Evolutionary conservation across 2,329 filamentous ascomycete species (phyloP), one percentile per base, ranked within the genome.

Genomic region (Lasiodiplodia sp.): DNA sequence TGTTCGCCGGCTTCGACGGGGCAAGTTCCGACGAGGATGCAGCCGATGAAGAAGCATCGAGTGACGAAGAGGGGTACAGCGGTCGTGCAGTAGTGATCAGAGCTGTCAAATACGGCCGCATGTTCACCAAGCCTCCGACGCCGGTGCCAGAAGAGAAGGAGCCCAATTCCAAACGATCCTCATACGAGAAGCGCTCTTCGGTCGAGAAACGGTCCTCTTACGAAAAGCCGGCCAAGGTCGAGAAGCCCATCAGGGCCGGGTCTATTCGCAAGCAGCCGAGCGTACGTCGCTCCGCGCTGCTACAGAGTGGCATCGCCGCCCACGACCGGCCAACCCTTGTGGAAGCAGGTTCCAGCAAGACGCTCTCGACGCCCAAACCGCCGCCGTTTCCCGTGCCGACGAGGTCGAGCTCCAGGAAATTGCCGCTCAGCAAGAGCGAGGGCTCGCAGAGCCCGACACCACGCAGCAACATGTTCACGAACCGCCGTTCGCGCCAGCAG

Each of bases 371-470:
- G 72, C 73, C 25, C 71, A 75, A 28, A 18, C 78, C 81, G 65
- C 94, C 96, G 34, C 96, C 96, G 0, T 97, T 97, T 83, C 94
- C 96, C 0, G 97, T 99, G 7, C 96, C 96, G 0, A 91, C 90
- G 3, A 87, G 96, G 68, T 92, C 93, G 37, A 98, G 95, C 79
- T 99, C 94, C 6, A 89, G 94, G 69, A 90, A 91, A 74, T 86
- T 90, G 25, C 87, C 89, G 0, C 80, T 89, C 69, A 90, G 87
- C 72, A 83, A 87, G 63, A 94, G 92, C 76, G 93, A 97, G 71
- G 92, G 92, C 3, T 90, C 89, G 51, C 87, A 89, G 71, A 97
- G 93, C 76, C 94, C 94, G 1, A 93, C 91, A 0, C 84, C 86
- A 23, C 86, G 88, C 79, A 75, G 73, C 67, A 75, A 74, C 53